Percentiles rank a stretch among this genome's conserved stretches.
phyloP scores from a whole-genome alignment of 2,329 filamentous ascomycete species.

The Phyllosticta ampelicida region DNA sequence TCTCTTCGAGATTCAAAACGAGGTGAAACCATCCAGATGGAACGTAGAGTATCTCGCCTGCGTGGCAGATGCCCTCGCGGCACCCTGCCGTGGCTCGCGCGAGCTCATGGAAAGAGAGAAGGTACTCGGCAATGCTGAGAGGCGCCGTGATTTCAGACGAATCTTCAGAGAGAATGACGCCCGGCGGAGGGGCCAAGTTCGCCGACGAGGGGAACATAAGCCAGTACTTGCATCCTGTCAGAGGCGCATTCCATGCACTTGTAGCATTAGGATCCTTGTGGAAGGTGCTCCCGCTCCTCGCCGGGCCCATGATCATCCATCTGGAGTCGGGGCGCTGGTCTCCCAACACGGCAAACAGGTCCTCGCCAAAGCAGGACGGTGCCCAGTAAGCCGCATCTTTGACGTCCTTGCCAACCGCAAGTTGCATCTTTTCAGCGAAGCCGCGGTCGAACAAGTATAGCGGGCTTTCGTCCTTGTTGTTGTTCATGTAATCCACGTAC shows the following conservation, averaged over 20 bases:
- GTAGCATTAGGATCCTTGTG: slow-evolving; percentile 70
- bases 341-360: slow-evolving; percentile 72
- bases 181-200: slow-evolving; percentile 58
- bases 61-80: slow-evolving; percentile 70
- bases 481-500: slow-evolving; percentile 72
- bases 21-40: slow-evolving; percentile 96
- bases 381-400: slow-evolving; percentile 56
- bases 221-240: slow-evolving; percentile 91
- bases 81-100: slow-evolving; percentile 68
- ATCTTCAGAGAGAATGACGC: slow-evolving; percentile 81
- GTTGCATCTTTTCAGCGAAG: slow-evolving; percentile 76
- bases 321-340: slow-evolving; percentile 72
- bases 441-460: slow-evolving; percentile 83
- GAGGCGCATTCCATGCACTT: slow-evolving; percentile 87
- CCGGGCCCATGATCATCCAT: slow-evolving; percentile 87
- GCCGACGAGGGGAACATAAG: slow-evolving; percentile 83
- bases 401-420: slow-evolving; percentile 48
- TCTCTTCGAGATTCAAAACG: slow-evolving; percentile 76
- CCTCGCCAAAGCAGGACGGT: slow-evolving; percentile 74
- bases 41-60: slow-evolving; percentile 83
- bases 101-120: slow-evolving; percentile 77
- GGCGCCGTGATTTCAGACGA: slow-evolving; percentile 89
- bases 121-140: slow-evolving; percentile 92
- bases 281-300: slow-evolving; percentile 82
- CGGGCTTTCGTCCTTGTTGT: slow-evolving; percentile 75